A percentile compares a stretch with the other conserved stretches of the same genome.
These are phyloP conservation scores for Monosporascus sp. DNA, from an alignment of 2,329 filamentous ascomycete genomes.

Conservation along the genomic window DNA sequence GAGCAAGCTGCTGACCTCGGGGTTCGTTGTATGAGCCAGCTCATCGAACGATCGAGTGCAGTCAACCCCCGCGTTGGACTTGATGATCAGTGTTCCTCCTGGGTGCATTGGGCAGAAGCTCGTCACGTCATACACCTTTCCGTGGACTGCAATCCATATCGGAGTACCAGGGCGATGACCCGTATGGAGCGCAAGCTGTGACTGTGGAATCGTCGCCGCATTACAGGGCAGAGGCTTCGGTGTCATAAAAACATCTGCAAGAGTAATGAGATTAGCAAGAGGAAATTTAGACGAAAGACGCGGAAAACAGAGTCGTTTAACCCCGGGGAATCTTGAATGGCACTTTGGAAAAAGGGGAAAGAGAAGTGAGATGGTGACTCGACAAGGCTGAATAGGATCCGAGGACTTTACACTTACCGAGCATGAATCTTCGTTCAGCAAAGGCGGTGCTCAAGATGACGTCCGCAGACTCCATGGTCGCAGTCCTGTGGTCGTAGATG, in stretches of 20 bases:
- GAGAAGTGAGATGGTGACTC: too few species aligned
- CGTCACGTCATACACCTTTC: slow-evolving; percentile 48
- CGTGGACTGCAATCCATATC: slow-evolving; percentile 49
- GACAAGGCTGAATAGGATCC: too few species aligned
- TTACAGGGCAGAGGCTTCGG: slow-evolving; percentile 47
- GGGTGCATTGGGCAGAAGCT: slow-evolving; percentile 50
- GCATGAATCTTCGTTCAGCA: slow-evolving; percentile 50
- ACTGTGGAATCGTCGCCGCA: slow-evolving; percentile 43
- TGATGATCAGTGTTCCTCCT: slow-evolving; percentile 47
- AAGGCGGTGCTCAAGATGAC: slow-evolving; percentile 47
- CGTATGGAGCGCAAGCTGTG: slow-evolving; percentile 44
- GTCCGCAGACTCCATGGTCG: slow-evolving; percentile 47
- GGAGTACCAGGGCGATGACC: slow-evolving; percentile 41
- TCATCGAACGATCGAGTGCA: slow-evolving; percentile 48
- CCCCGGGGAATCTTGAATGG: too few species aligned
- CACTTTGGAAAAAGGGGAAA: too few species aligned
- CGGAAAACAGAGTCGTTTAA: too few species aligned
- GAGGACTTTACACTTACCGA: slow-evolving; percentile 20
- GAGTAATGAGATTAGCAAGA: too few species aligned
- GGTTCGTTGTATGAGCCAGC: slow-evolving; percentile 49
- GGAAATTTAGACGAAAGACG: too few species aligned
- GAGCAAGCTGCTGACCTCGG: slow-evolving; percentile 46
- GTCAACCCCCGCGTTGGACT: slow-evolving; percentile 50
- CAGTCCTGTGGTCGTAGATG: slow-evolving; percentile 46
- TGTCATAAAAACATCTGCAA: slow-evolving; percentile 46